Evolutionary conservation across 768 basidiomycete species (phyloP), one percentile per base, ranked within the genome.

Genomic region (Udeniomyces megalosporus): DNA sequence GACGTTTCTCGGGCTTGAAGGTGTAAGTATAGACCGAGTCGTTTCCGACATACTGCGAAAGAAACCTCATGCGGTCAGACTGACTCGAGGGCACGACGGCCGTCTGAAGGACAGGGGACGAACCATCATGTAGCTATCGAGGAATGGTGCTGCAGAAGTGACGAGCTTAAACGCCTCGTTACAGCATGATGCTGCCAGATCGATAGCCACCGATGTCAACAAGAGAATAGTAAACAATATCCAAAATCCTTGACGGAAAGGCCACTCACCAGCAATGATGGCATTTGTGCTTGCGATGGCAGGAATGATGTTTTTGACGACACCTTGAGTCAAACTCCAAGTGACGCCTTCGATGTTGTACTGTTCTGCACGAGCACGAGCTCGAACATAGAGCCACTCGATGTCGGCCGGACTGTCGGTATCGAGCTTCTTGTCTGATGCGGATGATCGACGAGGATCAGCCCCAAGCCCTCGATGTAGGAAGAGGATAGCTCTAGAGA

Each of bases 101-200:
- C 38, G 38, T 42, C 38, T 42, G 10, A 42, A 22, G 34, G 45
- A 6, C 32, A 38, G 32, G 31, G 42, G 31, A 59, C 29, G 14
- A 7, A 73, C 73, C 73, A 74, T 75, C 74, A 97, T 95, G 72
- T 97, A 99, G 72, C 96, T 96, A 75, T 93, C 87, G 59, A 99
- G 78, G 71, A 84, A 93, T 4, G 91, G 88, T 0, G 92, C 93
- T 26, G 88, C 88, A 66, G 84, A 88, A 0, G 95, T 97, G 26
- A 89, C 92, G 63, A 99, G 89, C 75, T 99, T 99, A 79, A 99
- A 93, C 17, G 95, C 95, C 74, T 99, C 95, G 69, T 95, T 97
- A 71, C 93, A 97, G 75, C 93, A 97, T 2, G 92, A 86, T 44
- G 93, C 93, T 87, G 28, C 38, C 35, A 57, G 42, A 11, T 44